Base-by-base conservation (phyloP, 192 early-diverging fungal species). In the Funneliformis geosporum region DNA sequence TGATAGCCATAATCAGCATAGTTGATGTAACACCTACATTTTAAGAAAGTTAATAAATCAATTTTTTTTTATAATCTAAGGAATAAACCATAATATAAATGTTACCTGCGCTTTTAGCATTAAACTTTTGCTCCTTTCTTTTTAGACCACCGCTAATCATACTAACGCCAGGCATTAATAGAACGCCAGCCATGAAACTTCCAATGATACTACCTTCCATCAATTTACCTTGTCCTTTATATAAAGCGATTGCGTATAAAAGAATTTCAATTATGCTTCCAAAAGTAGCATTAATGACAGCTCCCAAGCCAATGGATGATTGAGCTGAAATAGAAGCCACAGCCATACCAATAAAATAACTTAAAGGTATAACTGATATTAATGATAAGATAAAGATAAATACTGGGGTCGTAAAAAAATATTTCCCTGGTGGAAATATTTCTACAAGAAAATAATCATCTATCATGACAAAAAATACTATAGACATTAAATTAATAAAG, bases 271-370 rank as follows among this genome's bases (percentile, higher is more conserved):
- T 94, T 42, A 99, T 97, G 39, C 91, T 93, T 44, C 97, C 98
- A 84, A 99, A 99, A 0, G 98, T 97, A 5, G 98, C 98, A 84
- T 99, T 99, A 82, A 98, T 94, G 47, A 97, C 96, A 0, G 96
- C 94, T 28, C 96, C 98, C 81, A 99, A 83, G 21, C 95, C 98
- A 77, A 96, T 84, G 59, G 92, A 93, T 11, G 96, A 95, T 83
- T 98, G 96, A 10, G 96, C 95, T 16, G 96, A 96, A 84, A 99
- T 97, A 21, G 94, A 95, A n/a, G 94, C 93, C 27, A 99, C 96
- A 4, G 94, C 95, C 92, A 95, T 96, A 5, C 98, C 98, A 82
- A 99, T 98, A 84, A 98, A 96, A 83, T 97, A 99, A 11, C 96
- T 93, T 9, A 98, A 85, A 4, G 98, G 98, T 28, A 99, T 90